Base-by-base conservation (phyloP, 2,329 filamentous ascomycete genomes). In the Fusarium vanettenii region DNA sequence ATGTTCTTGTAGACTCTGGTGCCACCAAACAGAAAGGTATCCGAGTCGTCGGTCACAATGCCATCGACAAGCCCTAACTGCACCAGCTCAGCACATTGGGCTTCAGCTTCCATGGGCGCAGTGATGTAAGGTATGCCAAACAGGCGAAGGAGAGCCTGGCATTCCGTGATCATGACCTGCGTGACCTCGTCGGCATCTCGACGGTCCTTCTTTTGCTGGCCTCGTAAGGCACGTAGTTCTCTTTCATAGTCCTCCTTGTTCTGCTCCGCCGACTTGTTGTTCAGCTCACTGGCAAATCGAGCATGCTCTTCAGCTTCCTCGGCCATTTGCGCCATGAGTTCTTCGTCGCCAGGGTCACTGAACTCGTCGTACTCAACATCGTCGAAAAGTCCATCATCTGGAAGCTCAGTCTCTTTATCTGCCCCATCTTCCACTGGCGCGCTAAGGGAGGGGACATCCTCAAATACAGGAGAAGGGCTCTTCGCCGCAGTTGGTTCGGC, bases 1-100 rank as follows among this genome's bases (percentile, higher is more conserved):
- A 99, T 97, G 86, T 99, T 99, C 83, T 99, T 99, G 88, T 99
- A 99, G 25, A 99, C 93, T 20, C 96, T 89, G 0, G 95, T 99
- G 41, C 97, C 97, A 20, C 97, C 97, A 82, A 99, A 99, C 1
- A 99, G 89, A 80, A 99, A 99, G 1, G 93, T 97, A 86, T 99
- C 97, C 4, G 94, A 97, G 81, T 99, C 97, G 79, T 99, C 97
- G 0, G 97, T 99, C 33, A 99, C 95, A 71, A 99, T 98, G 14
- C 97, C 97, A 81, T 99, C 97, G 10, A 99, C 97, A 0, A 98
- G 90, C 0, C 95, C 94, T 0, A 98, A 87, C 1, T 85, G 86
- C 1, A 99, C 95, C 5, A 99, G 90, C 83, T 98, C 94, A 1
- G 97, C 97, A 80, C 97, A 99, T 82, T 99, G 97, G 0, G 97